phyloP scores from a whole-genome alignment of 306 rosid genomes.

The Castanea crenata region DNA sequence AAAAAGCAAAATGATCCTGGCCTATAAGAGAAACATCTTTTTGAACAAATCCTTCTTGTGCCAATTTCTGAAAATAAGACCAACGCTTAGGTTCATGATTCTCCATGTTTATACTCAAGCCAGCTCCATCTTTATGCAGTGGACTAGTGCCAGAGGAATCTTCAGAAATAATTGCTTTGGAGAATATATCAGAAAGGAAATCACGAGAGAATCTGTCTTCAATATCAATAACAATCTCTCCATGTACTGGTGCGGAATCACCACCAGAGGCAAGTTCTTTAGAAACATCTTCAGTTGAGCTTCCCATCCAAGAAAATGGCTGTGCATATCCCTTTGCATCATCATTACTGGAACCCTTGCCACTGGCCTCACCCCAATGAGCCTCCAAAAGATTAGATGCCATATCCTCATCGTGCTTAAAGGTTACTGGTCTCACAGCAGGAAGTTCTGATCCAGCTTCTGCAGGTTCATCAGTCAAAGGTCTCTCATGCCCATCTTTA shows the following conservation, averaged over 20 bases:
- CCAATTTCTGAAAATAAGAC: constrained; percentile 88
- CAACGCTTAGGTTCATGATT: constrained; percentile 79
- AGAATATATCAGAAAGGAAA: constrained; percentile 82
- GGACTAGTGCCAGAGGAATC: constrained; percentile 49
- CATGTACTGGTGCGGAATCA: constrained; percentile 51
- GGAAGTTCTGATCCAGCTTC: constrained; percentile 35
- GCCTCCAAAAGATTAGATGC: constrained; percentile 38
- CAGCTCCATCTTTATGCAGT: constrained; percentile 73
- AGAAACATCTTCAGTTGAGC: constrained; percentile 34
- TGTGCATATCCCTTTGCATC: constrained; percentile 23
- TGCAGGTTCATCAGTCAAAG: constrained; percentile 35
- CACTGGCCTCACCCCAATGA: constrained; percentile 38
- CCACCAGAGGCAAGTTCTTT: constrained; percentile 36
- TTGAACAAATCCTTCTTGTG: constrained; percentile 65
- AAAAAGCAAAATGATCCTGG: constrained; percentile 63
- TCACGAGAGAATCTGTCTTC: constrained; percentile 87
- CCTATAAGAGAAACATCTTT: constrained; percentile 68
- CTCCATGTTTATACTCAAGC: constrained; percentile 74
- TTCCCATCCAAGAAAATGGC: constrained; percentile 36
- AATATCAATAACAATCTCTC: constrained; percentile 77
- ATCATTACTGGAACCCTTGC: constrained; percentile 30
- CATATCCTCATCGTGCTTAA: constrained; percentile 40
- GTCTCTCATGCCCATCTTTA: constrained; percentile 31
- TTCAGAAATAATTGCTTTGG: constrained; percentile 70
- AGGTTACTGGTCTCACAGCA: constrained; percentile 31